Percentiles rank a stretch among this genome's conserved stretches.
phyloP scores from a whole-genome alignment of 2,329 filamentous ascomycete species.

The Diaporthe sp. region DNA sequence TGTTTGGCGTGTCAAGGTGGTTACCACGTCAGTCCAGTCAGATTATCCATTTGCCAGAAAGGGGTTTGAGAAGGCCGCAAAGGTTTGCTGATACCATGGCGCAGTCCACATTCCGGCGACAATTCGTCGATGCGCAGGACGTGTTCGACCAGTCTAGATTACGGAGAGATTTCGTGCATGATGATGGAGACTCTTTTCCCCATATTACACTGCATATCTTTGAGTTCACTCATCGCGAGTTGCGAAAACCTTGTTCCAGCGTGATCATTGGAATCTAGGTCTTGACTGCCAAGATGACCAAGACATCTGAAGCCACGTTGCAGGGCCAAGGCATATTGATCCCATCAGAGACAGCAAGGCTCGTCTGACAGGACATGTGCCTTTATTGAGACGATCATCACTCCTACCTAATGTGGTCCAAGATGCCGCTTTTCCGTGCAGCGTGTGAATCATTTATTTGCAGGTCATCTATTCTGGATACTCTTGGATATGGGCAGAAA shows the following conservation, averaged over 20 bases:
- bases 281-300: slow-evolving; percentile 16
- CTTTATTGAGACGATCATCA: background rate
- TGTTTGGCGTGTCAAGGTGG: background rate
- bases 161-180: background rate
- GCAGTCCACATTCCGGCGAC: background rate
- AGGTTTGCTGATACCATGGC: background rate
- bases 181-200: too few species aligned
- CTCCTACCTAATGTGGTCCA: background rate
- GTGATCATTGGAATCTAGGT: background rate
- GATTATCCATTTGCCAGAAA: background rate
- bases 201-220: background rate
- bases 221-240: background rate
- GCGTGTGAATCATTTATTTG: background rate
- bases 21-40: background rate
- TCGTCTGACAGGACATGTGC: background rate
- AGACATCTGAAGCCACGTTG: slow-evolving; percentile 5
- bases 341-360: background rate
- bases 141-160: too few species aligned
- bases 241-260: background rate
- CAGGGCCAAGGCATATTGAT: background rate
- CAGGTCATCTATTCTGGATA: background rate
- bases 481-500: background rate
- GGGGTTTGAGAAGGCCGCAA: background rate
- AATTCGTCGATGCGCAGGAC: background rate
- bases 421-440: background rate